Conservation (phyloP, 768 basidiomycete species). For the Austroboletus festivus region DNA sequence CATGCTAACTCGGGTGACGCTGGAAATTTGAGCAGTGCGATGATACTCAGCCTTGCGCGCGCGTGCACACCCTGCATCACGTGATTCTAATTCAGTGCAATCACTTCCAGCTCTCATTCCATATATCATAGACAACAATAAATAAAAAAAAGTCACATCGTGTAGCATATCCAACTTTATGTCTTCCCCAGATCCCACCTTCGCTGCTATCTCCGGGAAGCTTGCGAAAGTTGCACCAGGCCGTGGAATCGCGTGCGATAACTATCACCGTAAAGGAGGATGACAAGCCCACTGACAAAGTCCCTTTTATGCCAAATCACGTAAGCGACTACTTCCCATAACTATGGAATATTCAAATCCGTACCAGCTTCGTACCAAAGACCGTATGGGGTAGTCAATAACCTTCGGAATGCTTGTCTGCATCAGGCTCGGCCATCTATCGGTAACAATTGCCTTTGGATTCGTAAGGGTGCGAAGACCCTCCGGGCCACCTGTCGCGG, state of each 20-base stretch:
- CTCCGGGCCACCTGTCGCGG: conserved; percentile 75
- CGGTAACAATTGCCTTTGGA: conserved; percentile 81
- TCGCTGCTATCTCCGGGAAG: conserved; percentile 29
- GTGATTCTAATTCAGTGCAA: conserved; percentile 7
- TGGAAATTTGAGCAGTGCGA: no score
- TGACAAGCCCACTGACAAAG: conserved; percentile 47
- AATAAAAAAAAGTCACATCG: conserved; percentile 12
- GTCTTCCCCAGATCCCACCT: background rate
- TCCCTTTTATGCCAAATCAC: conserved; percentile 36
- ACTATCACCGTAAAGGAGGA: conserved; percentile 46
- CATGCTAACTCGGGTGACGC: conserved; percentile 12
- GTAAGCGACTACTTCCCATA: conserved; percentile 1
- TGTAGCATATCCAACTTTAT: conserved; percentile 18
- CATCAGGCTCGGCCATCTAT: conserved; percentile 79
- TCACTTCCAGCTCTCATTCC: no score
- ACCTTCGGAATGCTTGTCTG: conserved; percentile 84
- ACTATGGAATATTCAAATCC: conserved; percentile 22
- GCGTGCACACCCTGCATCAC: conserved; percentile 7
- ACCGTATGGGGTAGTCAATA: conserved; percentile 83
- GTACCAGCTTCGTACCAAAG: conserved; percentile 71
- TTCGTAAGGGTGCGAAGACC: conserved; percentile 87
- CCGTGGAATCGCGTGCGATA: conserved; percentile 44
- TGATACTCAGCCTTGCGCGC: no score
- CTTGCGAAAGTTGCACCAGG: conserved; percentile 38
- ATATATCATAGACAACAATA: no score